Percentiles rank a stretch among this genome's conserved stretches.
Conservation (phyloP, 2,329 filamentous ascomycete genomes). For the Ceratocystis cacaofunesta region DNA sequence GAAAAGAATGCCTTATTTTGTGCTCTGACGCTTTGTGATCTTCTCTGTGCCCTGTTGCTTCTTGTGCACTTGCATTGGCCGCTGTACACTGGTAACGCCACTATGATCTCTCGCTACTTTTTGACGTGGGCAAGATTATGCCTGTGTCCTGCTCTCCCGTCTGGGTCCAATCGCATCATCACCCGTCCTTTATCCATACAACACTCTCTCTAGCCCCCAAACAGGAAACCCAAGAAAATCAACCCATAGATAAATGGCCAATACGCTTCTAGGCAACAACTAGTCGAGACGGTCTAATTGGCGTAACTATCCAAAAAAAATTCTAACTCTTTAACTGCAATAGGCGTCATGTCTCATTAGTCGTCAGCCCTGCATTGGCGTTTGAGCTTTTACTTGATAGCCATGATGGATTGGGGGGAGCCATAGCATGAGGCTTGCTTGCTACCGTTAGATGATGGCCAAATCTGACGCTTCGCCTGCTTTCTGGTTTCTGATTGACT, state of each 20-base stretch:
- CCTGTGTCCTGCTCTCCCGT: no score
- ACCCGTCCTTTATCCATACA: no score
- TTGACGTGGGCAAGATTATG: no score
- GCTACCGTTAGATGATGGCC: neutral
- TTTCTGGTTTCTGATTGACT: no score
- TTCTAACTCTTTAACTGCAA: neutral
- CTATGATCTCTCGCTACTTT: no score
- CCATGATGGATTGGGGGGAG: neutral
- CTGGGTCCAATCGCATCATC: no score
- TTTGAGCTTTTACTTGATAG: neutral
- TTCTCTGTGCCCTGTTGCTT: neutral
- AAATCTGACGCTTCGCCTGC: neutral
- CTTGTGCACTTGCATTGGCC: neutral
- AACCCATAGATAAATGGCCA: no score
- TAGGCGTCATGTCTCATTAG: neutral
- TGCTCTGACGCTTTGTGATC: no score
- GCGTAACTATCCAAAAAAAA: neutral
- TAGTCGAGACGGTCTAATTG: neutral
- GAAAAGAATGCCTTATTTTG: neutral
- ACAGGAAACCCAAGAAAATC: no score
- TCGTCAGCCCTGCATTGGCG: neutral
- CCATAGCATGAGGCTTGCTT: neutral
- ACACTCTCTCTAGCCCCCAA: no score
- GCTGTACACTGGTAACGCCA: neutral
- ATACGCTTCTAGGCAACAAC: neutral